A percentile compares a stretch with the other conserved stretches of the same genome.
These are phyloP conservation scores for Cucurbita pepo DNA, from an alignment of 306 rosid species.

Conservation along the genomic window DNA sequence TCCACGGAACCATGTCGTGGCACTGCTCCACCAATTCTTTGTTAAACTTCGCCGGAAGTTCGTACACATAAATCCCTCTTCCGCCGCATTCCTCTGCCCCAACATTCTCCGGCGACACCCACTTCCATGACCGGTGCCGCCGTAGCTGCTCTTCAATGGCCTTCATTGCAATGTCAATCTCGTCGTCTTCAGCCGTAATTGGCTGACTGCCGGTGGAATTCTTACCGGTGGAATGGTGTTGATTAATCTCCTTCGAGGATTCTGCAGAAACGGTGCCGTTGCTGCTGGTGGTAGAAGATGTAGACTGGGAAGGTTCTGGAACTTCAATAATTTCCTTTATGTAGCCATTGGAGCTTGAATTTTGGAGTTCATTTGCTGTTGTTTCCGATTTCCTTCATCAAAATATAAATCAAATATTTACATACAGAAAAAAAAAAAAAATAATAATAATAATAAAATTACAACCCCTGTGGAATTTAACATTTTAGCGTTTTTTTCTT, in stretches of 20 bases:
- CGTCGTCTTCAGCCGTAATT: neutral
- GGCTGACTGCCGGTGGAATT: neutral
- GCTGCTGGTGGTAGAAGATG: neutral
- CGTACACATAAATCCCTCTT: conserved; percentile 40
- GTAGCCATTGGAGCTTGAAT: neutral
- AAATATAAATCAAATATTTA: no score
- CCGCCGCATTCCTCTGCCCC: conserved; percentile 17
- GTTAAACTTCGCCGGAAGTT: conserved; percentile 43
- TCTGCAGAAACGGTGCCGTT: neutral
- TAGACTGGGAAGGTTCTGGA: neutral
- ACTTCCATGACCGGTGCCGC: conserved; percentile 23
- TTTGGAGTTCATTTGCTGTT: neutral
- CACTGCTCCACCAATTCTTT: conserved; percentile 46
- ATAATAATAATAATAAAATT: no score
- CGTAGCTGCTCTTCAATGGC: conserved; percentile 35
- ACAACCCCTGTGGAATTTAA: no score
- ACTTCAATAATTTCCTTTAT: neutral
- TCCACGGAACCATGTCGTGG: conserved; percentile 40
- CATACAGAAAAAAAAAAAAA: no score
- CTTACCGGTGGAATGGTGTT: neutral
- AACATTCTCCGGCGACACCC: conserved; percentile 18
- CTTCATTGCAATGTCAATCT: conserved; percentile 19
- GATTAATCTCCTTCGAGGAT: neutral
- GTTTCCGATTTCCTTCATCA: neutral
- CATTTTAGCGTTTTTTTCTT: no score